phyloP scores from a whole-genome alignment of 78 protist genomes.

The slime mould (Dictyostelium discoideum) region DNA sequence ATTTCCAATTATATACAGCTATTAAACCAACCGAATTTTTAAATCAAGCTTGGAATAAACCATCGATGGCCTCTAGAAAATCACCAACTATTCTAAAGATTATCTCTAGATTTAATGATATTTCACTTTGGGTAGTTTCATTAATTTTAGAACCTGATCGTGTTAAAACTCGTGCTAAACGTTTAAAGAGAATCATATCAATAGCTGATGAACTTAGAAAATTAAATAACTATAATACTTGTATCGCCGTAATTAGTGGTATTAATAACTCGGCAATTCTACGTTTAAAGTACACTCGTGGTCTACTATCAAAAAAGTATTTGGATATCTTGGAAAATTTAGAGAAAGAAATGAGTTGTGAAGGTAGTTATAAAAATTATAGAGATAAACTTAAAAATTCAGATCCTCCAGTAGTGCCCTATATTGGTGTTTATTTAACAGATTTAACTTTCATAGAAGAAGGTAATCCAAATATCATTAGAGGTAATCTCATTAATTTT shows the following conservation, averaged over 20 bases:
- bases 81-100: conserved; percentile 66
- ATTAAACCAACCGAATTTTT: conserved; percentile 79
- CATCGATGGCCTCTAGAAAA: conserved; percentile 28
- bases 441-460: conserved; percentile 83
- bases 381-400: conserved; percentile 69
- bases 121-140: conserved; percentile 56
- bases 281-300: conserved; percentile 53
- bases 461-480: conserved; percentile 77
- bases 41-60: conserved; percentile 79
- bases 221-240: conserved; percentile 62
- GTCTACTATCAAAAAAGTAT: conserved; percentile 43
- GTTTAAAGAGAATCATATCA: conserved; percentile 57
- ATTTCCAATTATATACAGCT: conserved; percentile 40
- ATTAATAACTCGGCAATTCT: conserved; percentile 64
- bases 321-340: conserved; percentile 15
- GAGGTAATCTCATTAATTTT: conserved; percentile 63
- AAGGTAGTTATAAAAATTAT: conserved; percentile 58
- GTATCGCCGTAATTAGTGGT: conserved; percentile 72
- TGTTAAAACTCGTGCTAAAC: conserved; percentile 69
- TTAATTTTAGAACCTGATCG: conserved; percentile 66
- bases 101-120: conserved; percentile 62
- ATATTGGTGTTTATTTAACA: conserved; percentile 54
- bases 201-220: conserved; percentile 76
- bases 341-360: conserved; percentile 73
- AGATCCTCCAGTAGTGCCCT: conserved; percentile 81